Evolutionary conservation across 305 asterid species (phyloP).

Genomic region (Solanum aculeatissimum): DNA sequence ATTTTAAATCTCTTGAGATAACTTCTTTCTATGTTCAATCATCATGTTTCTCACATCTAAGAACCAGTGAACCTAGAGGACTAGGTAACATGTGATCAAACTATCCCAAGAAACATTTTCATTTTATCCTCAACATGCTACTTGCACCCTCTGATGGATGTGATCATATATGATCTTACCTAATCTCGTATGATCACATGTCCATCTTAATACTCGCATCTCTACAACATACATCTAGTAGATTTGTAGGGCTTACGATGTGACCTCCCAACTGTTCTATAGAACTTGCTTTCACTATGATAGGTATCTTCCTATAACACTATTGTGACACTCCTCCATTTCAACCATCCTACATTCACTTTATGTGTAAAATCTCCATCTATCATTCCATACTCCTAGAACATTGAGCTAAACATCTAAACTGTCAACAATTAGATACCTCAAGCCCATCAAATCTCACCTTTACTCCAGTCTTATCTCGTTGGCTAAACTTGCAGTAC

Average conservation of each 20-base stretch:
- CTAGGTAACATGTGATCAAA: not conserved
- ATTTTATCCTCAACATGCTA: not conserved
- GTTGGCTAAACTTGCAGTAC: not conserved
- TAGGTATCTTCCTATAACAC: not conserved
- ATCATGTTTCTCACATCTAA: not conserved
- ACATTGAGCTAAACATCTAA: not conserved
- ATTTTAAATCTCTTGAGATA: not conserved
- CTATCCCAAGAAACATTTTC: not conserved
- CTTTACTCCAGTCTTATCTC: not conserved
- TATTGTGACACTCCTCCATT: not conserved
- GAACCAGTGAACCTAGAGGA: not conserved
- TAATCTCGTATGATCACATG: not conserved
- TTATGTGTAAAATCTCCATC: not conserved
- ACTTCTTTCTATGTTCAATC: not conserved
- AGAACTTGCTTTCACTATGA: not conserved
- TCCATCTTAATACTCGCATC: not conserved
- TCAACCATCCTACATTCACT: not conserved
- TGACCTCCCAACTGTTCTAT: not conserved
- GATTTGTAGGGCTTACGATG: not conserved
- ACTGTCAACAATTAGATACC: not conserved
- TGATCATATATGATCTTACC: not conserved
- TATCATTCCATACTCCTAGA: not conserved
- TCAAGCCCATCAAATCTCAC: not conserved
- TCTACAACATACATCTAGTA: not conserved
- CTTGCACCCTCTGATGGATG: not conserved